A percentile compares a stretch with the other conserved stretches of the same genome.
phyloP scores from a whole-genome alignment of 805 yeast species.

The Starmerella etchellsii region DNA sequence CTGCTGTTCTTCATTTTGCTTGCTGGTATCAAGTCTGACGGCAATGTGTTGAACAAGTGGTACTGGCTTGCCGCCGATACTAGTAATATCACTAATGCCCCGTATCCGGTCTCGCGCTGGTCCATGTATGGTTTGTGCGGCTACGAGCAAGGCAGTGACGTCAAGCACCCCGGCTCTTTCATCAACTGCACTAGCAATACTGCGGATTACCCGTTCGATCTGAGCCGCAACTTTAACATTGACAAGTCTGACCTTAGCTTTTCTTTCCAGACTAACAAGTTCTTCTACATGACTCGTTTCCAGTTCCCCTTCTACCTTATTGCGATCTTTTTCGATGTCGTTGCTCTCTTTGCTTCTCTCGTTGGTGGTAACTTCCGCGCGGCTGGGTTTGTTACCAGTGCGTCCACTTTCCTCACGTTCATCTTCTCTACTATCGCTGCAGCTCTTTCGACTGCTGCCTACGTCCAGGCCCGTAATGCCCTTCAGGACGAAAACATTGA shows the following conservation, averaged over 20 bases:
- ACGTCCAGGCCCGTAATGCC: constrained; percentile 60
- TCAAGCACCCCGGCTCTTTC: constrained; percentile 34
- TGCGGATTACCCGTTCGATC: constrained; percentile 82
- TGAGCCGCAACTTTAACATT: constrained; percentile 61
- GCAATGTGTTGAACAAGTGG: constrained; percentile 48
- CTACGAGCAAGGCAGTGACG: constrained; percentile 36
- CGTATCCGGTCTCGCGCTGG: constrained; percentile 53
- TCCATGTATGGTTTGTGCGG: constrained; percentile 60
- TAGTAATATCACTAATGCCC: constrained; percentile 31
- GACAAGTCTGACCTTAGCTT: constrained; percentile 42
- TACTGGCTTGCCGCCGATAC: constrained; percentile 78
- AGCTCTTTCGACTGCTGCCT: constrained; percentile 59
- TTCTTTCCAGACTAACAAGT: constrained; percentile 40
- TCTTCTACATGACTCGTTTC: constrained; percentile 55
- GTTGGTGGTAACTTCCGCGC: constrained; percentile 21
- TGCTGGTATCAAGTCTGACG: constrained; percentile 40
- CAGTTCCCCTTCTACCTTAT: constrained; percentile 52
- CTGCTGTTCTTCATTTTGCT: constrained; percentile 51
- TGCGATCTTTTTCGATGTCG: constrained; percentile 41
- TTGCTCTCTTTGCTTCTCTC: constrained; percentile 33
- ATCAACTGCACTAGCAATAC: constrained; percentile 38
- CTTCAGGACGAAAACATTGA: constrained; percentile 37
- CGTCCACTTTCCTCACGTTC: constrained; percentile 21
- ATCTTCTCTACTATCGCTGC: constrained; percentile 40
- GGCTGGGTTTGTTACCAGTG: constrained; percentile 22